Evolutionary conservation across 2,329 filamentous ascomycete genomes (phyloP).

Genomic region (Drechmeria coniospora): DNA sequence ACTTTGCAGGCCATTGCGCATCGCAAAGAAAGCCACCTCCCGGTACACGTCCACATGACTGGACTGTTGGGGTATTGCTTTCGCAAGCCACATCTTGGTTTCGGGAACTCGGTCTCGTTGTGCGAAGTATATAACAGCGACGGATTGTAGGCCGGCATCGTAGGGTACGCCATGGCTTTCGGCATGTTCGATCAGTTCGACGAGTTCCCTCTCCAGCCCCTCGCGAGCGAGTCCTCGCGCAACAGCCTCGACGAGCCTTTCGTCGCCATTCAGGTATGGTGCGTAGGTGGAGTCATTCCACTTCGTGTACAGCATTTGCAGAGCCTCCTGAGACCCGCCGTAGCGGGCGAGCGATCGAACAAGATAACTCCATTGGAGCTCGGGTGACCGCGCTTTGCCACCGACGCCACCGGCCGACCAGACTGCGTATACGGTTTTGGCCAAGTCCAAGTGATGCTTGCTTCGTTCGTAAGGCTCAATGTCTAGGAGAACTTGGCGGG

Average conservation of each 20-base stretch:
- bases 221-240: conserved; percentile 44
- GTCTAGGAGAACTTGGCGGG: conserved; percentile 26
- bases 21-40: conserved; percentile 32
- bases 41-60: conserved; percentile 12
- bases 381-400: conserved; percentile 7
- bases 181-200: conserved; percentile 38
- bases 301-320: conserved; percentile 22
- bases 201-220: conserved; percentile 39
- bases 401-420: conserved; percentile 8
- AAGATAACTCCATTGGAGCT: conserved; percentile 15
- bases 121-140: conserved; percentile 49
- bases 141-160: conserved; percentile 29
- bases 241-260: conserved; percentile 14
- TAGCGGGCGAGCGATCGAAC: conserved; percentile 33
- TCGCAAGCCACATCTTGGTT: conserved; percentile 53
- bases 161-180: conserved; percentile 29
- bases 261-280: conserved; percentile 7
- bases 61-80: conserved; percentile 23
- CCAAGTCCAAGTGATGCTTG: conserved; percentile 31
- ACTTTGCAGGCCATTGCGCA: conserved; percentile 39
- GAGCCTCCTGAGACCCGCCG: conserved; percentile 38
- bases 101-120: conserved; percentile 38
- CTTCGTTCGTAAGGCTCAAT: conserved; percentile 26
- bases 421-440: conserved; percentile 24
- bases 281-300: conserved; percentile 12